phyloP scores from a whole-genome alignment of 1,284 basidiomycete genomes.

The Apiotrichum domesticum region DNA sequence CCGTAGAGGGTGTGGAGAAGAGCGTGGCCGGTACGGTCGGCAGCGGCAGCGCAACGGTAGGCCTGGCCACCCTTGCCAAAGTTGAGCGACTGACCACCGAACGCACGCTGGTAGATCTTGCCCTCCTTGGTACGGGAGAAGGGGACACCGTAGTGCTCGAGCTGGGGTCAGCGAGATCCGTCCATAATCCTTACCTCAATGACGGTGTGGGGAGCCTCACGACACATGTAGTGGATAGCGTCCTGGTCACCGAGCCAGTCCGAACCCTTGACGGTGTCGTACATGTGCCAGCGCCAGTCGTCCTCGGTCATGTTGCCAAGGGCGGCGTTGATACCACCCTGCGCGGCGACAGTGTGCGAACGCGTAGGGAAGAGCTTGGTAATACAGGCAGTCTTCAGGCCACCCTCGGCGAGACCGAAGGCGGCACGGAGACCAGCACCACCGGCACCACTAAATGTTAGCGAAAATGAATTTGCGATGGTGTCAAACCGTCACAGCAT shows the following conservation, averaged over 20 bases:
- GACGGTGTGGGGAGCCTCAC: constrained; percentile 88
- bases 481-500: neutral
- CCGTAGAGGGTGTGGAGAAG: constrained; percentile 98
- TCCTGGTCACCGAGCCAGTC: constrained; percentile 99
- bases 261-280: constrained; percentile 97
- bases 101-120: constrained; percentile 99
- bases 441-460: constrained; percentile 71
- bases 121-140: constrained; percentile 99
- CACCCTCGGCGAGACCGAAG: constrained; percentile 97
- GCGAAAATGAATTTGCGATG: neutral
- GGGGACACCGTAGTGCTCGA: constrained; percentile 98
- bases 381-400: constrained; percentile 97
- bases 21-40: constrained; percentile 97
- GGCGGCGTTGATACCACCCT: constrained; percentile 99
- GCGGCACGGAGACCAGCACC: constrained; percentile 97
- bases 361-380: constrained; percentile 99
- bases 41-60: constrained; percentile 97
- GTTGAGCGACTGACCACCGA: constrained; percentile 96
- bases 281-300: constrained; percentile 99
- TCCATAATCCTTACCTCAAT: constrained; percentile 61
- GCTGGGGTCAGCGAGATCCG: constrained; percentile 50
- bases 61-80: constrained; percentile 98
- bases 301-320: constrained; percentile 99
- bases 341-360: constrained; percentile 97
- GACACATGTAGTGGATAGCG: constrained; percentile 98